phyloP scores from a whole-genome alignment of 2,329 filamentous ascomycete species.

The Trichoderma polysporum region DNA sequence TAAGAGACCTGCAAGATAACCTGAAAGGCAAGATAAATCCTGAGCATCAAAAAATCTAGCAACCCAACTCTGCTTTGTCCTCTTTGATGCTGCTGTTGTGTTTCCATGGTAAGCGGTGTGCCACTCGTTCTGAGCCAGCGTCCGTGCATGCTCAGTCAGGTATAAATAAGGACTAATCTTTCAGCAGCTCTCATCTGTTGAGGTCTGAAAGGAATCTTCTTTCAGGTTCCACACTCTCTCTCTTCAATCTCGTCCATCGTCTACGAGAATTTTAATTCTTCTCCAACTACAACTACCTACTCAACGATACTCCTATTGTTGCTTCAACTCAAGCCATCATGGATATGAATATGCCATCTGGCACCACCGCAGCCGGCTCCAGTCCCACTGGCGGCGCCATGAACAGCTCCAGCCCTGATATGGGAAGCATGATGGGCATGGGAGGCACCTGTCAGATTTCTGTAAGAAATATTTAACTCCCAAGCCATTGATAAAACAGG shows the following conservation, averaged over 20 bases:
- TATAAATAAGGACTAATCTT: not conserved
- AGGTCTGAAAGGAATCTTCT: not conserved
- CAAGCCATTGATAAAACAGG: not conserved
- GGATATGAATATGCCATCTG: constrained; percentile 7
- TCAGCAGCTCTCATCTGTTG: not conserved
- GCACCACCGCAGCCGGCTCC: constrained; percentile 17
- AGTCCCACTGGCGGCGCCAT: constrained; percentile 17
- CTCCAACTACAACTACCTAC: not conserved
- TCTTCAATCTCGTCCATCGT: not conserved
- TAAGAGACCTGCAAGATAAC: too few species aligned
- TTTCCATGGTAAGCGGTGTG: not conserved
- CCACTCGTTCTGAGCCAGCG: not conserved
- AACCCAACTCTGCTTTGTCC: not conserved
- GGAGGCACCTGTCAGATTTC: constrained; percentile 43
- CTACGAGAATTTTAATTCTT: not conserved
- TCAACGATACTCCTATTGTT: not conserved
- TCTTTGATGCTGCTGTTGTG: not conserved
- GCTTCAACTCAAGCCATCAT: not conserved
- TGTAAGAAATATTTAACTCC: constrained; percentile 8
- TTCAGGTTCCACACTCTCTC: not conserved
- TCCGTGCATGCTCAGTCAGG: not conserved
- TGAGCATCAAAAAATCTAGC: too few species aligned
- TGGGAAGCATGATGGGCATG: constrained; percentile 31
- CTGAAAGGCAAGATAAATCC: too few species aligned
- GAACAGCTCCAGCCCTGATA: constrained; percentile 19